Base-by-base conservation (phyloP, 129 eudicot species). In the Ambrosia trifida region DNA sequence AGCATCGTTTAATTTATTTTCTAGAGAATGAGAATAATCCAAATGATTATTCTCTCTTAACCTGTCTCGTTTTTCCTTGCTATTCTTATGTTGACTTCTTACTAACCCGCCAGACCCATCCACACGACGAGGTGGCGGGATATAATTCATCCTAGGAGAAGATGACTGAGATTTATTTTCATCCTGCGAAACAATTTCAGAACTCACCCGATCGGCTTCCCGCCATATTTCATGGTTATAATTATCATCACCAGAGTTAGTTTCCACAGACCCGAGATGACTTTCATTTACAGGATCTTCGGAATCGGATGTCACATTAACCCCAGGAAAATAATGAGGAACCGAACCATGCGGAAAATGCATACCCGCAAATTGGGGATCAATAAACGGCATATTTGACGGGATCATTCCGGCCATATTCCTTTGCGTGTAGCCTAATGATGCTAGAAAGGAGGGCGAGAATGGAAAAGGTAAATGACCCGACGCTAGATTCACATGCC, bases 261-360 rank as follows among this genome's bases (percentile, higher is more conserved):
- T 69, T 64, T 81, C 85, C 59, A 13, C 3, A 66, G 86, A 62
- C 32, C 68, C 62, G 13, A 85, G 54, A 30, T 50, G 79, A 62
- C 72, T 82, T 56, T 79, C 96, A 54, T 73, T 80, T 31, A 73
- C 64, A 32, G 78, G 38, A 64, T 85, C 92, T 24, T 82, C 90
- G 0, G 82, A 77, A 38, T 79, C 69, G 7, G 86, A 36, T 18
- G 74, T n/a, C 81, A 85, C 16, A 17, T 83, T 87, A 19, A 78
- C 67, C 51, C 93, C 85, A 2, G 96, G 81, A 69, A 85, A 87
- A 77, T 83, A 93, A 74, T 76, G 94, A 40, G 96, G 59, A 80
- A 85, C 79, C 60, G 89, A 61, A 78, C 95, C 89, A 19, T 84
- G 91, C 69, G 86, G 94, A 79, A 76, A 85, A 69, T 89, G 98